Evolutionary conservation across 2,329 filamentous ascomycete species (phyloP), one percentile per base, ranked within the genome.

Genomic region (Chaetoscypha palmicola): DNA sequence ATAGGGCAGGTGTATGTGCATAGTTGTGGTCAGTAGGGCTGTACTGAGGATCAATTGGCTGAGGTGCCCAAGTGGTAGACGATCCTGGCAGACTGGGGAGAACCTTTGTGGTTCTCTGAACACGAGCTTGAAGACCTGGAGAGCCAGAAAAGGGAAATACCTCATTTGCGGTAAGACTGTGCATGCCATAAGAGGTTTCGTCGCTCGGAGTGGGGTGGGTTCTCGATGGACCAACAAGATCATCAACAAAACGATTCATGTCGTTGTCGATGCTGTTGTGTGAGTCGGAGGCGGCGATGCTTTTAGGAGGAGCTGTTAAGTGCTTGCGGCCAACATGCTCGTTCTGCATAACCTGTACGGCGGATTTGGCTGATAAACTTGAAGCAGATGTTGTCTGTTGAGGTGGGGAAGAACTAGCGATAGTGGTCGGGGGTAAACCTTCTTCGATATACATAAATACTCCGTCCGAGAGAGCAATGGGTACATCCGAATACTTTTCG

Each of bases 171-270:
- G 70, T 73, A 2, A 64, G 58, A 8, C 69, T 71, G 53, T 73
- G 68, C 73, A 78, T 76, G 12, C 72, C 75, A 48, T 77, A 78
- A 2, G 71, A 76, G 2, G 71, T 64, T 30, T 74, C 70, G 24
- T 57, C 38, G 41, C 41, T 48, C 51, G 51, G 32, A 65, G 62
- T 20, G 67, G 65, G 38, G 68, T 64, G 16, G 58, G 58, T 33
- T 64, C 64, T 39, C n/a, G 53, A 48, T 19, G 57, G 51, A 19
- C 57, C 56, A 24, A 79, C 66, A 21, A 80, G 63, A 46, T 73
- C 67, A 51, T 79, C 73, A 11, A 80, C 76, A 76, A 79, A 79
- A 8, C 67, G 68, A 48, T 68, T 68, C 64, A 77, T 72, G 19
- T 70, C 69, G n/a, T 64, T 65, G 45, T 74, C 71, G 37, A 67